Evolutionary conservation across 2,329 filamentous ascomycete species (phyloP), one percentile per base, ranked within the genome.

Genomic region (Tolypocladium guangdongense): DNA sequence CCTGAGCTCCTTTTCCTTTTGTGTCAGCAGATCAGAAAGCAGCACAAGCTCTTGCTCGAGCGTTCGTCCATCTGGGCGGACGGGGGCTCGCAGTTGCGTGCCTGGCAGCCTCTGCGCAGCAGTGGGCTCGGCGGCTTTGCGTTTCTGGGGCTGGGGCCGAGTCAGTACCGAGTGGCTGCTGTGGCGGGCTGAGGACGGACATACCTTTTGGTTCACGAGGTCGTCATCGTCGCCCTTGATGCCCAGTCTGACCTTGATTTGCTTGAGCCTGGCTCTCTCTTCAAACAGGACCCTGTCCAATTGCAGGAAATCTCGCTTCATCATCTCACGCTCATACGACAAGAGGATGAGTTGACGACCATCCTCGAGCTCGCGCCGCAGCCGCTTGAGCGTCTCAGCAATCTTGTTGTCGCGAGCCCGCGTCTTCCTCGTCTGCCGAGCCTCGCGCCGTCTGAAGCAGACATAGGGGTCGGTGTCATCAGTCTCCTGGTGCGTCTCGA

Each of bases 391-490:
- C 70, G 96, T 96, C 67, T 99, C 93, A 52, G 88, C 89, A 63
- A 92, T 90, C 71, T 96, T 92, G 37, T 89, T 89, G 74, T 99
- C 93, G 64, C 93, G 84, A 61, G 89, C 90, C 65, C 93, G 82
- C 38, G 93, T 99, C 74, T 97, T 99, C 62, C 93, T 87, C 50
- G 90, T 92, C 68, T 95, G 90, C 54, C 93, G 86, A 48, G 95
- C 88, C 71, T 99, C 93, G 58, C 93, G 88, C 62, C 93, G 84
- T 66, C 93, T 84, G 81, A 99, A 99, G 72, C 93, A 99, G 64
- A 99, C 91, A 72, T 96, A 99, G 49, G 93, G 93, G 71, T 99
- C 93, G 63, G 88, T 83, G 67, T 99, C 93, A 69, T 99, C 93
- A 56, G 86, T 95, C 59, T 97, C 92, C 66, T 90, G 87, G 58